These are phyloP conservation scores for Vaccinium darrowii DNA, from an alignment of 148 eudicot species.

Conservation along the genomic window DNA sequence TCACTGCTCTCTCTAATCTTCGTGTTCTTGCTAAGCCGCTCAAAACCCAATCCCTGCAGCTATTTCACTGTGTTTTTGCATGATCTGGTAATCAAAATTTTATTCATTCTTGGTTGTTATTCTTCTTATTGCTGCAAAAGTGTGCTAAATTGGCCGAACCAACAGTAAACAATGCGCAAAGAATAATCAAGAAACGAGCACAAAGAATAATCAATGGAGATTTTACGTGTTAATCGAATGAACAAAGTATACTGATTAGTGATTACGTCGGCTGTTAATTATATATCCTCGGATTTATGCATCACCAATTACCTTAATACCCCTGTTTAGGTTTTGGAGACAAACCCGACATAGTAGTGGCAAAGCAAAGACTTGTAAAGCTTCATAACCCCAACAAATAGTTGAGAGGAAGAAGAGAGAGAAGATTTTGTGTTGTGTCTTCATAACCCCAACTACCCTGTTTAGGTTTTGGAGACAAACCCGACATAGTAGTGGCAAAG, in stretches of 20 bases:
- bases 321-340: neutral
- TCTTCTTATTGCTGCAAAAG: neutral
- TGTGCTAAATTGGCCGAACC: neutral
- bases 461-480: neutral
- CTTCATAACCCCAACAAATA: neutral
- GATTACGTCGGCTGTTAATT: neutral
- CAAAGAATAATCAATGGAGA: neutral
- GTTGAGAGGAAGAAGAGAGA: neutral
- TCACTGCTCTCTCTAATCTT: slow-evolving; percentile 20
- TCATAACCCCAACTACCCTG: neutral
- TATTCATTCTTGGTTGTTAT: neutral
- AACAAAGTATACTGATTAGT: no score
- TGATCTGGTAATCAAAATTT: slow-evolving; percentile 25
- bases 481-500: neutral
- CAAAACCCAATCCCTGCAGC: slow-evolving; percentile 20
- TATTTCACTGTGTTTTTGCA: slow-evolving; percentile 27
- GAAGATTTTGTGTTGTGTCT: neutral
- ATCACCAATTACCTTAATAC: neutral
- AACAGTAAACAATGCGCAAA: neutral
- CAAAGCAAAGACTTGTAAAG: neutral
- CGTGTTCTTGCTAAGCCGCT: slow-evolving; percentile 10
- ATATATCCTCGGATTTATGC: neutral
- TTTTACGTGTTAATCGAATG: no score
- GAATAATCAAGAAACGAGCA: neutral
- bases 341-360: neutral